Conservation (phyloP, 805 yeast species). For the Lipomyces yamadae region DNA sequence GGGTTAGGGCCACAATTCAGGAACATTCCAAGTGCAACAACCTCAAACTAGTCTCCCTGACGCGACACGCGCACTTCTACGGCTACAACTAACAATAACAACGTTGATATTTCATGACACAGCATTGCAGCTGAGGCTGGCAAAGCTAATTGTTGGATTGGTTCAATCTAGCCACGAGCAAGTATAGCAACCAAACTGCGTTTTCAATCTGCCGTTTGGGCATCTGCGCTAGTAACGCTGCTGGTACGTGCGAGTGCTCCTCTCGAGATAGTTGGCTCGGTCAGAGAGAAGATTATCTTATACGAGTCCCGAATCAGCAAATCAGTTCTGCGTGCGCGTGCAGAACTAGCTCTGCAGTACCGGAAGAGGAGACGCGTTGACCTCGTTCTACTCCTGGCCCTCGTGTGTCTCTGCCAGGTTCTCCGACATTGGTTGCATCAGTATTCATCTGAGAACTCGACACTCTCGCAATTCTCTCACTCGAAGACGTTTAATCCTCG, state of each 20-base stretch:
- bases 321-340: not conserved
- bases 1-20: no score
- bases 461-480: not conserved
- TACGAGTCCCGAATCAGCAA: not conserved
- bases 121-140: not conserved
- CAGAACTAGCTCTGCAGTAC: not conserved
- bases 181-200: slow-evolving; percentile 6
- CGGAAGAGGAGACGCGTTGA: not conserved
- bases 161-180: not conserved
- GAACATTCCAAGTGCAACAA: no score
- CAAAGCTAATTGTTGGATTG: not conserved
- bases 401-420: slow-evolving; percentile 10
- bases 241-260: not conserved
- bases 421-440: slow-evolving; percentile 9
- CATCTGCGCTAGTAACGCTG: not conserved
- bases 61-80: no score
- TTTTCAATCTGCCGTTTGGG: slow-evolving; percentile 1
- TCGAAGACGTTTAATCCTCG: not conserved
- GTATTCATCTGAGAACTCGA: slow-evolving; percentile 3
- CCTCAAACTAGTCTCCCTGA: no score
- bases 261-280: not conserved
- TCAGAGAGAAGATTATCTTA: not conserved
- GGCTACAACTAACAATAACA: no score
- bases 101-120: not conserved
- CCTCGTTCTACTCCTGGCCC: slow-evolving; percentile 6